Conservation (phyloP, 352 stramenopile species). For the Pythium sp. region DNA sequence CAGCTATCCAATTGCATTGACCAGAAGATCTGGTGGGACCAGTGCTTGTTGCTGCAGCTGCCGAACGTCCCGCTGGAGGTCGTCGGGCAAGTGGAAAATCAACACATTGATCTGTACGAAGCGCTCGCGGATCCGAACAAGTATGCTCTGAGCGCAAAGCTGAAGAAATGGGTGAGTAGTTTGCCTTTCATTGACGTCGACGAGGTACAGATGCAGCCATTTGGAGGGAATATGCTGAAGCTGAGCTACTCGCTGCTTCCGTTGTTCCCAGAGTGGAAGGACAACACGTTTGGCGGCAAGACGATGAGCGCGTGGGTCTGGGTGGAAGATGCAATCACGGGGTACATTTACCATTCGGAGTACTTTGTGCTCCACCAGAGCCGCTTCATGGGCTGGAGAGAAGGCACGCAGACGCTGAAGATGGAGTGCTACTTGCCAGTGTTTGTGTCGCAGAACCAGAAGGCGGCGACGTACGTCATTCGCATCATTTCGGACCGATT, state of each 20-base stretch:
- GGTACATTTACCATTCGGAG: slow-evolving; percentile 94
- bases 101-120: slow-evolving; percentile 70
- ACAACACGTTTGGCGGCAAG: slow-evolving; percentile 52
- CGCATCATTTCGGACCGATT: slow-evolving; percentile 95
- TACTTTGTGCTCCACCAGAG: slow-evolving; percentile 85
- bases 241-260: slow-evolving; percentile 81
- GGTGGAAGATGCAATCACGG: slow-evolving; percentile 94
- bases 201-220: slow-evolving; percentile 89
- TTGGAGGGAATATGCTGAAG: slow-evolving; percentile 94
- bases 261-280: slow-evolving; percentile 73
- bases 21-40: slow-evolving; percentile 96
- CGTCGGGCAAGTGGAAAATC: slow-evolving; percentile 81
- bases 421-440: slow-evolving; percentile 97
- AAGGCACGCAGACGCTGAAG: slow-evolving; percentile 61
- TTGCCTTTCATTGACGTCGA: slow-evolving; percentile 70
- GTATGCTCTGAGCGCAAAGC: slow-evolving; percentile 47
- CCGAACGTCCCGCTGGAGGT: slow-evolving; percentile 86
- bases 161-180: slow-evolving; percentile 64
- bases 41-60: slow-evolving; percentile 94
- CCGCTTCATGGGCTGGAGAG: slow-evolving; percentile 63
- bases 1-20: slow-evolving; percentile 97
- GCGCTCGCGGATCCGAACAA: slow-evolving; percentile 35
- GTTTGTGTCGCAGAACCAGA: slow-evolving; percentile 89
- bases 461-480: slow-evolving; percentile 91
- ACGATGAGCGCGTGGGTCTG: slow-evolving; percentile 94